Evolutionary conservation across 2,329 filamentous ascomycete species (phyloP).

Genomic region (Neoarthrinium moseri): DNA sequence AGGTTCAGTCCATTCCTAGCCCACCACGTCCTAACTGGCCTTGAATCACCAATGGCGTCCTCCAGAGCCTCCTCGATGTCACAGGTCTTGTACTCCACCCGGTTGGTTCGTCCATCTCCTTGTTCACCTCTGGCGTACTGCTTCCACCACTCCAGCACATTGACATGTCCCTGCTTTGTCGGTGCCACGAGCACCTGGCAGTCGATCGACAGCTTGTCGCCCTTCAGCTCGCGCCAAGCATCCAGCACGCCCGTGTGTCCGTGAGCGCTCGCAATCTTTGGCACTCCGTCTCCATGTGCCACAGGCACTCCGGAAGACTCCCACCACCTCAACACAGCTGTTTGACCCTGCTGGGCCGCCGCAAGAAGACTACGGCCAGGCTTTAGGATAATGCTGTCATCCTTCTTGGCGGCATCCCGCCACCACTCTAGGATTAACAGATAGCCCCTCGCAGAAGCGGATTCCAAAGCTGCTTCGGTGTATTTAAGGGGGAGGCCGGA

Average conservation of each 20-base stretch:
- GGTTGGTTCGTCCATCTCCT: constrained; percentile 57
- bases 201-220: constrained; percentile 73
- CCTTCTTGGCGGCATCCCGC: constrained; percentile 66
- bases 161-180: constrained; percentile 81
- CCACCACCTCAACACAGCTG: constrained; percentile 84
- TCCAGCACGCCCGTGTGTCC: constrained; percentile 83
- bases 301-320: constrained; percentile 77
- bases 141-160: constrained; percentile 92
- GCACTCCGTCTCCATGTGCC: constrained; percentile 76
- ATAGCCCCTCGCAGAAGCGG: constrained; percentile 81
- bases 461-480: constrained; percentile 83
- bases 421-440: constrained; percentile 92
- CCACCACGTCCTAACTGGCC: constrained; percentile 83
- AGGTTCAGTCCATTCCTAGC: constrained; percentile 78
- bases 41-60: constrained; percentile 75
- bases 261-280: constrained; percentile 80
- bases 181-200: constrained; percentile 81
- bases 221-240: constrained; percentile 74
- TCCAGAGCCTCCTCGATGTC: constrained; percentile 94
- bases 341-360: constrained; percentile 79
- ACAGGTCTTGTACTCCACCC: constrained; percentile 90
- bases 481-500: constrained; percentile 77
- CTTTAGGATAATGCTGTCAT: constrained; percentile 63
- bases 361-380: constrained; percentile 82
- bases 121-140: constrained; percentile 58